Percentiles rank a stretch among this genome's conserved stretches.
phyloP scores from a whole-genome alignment of 345 rosid species.

The Aurinia saxatilis region DNA sequence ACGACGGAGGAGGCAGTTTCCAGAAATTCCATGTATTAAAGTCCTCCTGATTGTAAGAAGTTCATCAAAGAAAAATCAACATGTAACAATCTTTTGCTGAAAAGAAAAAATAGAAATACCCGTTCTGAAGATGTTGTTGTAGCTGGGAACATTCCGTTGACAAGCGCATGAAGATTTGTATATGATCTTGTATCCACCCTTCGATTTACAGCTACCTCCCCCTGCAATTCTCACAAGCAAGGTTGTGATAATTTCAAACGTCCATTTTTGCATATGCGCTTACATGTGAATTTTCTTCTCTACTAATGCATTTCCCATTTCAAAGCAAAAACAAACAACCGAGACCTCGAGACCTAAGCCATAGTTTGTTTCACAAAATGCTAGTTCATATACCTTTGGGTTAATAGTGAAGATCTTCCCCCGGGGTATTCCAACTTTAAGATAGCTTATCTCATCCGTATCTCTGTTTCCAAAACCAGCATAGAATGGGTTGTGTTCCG shows the following conservation, averaged over 20 bases:
- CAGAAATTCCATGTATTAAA: slow-evolving; percentile 91
- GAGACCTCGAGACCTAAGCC: background rate
- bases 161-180: slow-evolving; percentile 71
- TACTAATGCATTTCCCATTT: no score
- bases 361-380: background rate
- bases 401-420: slow-evolving; percentile 93
- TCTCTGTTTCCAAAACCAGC: slow-evolving; percentile 99
- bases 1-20: slow-evolving; percentile 63
- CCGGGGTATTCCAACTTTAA: slow-evolving; percentile 90
- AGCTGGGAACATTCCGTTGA: slow-evolving; percentile 83
- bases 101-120: slow-evolving; percentile 35
- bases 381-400: slow-evolving; percentile 58
- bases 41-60: slow-evolving; percentile 55
- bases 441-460: slow-evolving; percentile 96
- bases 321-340: background rate
- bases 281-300: no score
- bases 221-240: slow-evolving; percentile 43
- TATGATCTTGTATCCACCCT: slow-evolving; percentile 82
- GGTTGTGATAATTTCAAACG: background rate
- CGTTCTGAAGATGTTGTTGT: slow-evolving; percentile 49
- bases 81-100: background rate
- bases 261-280: background rate
- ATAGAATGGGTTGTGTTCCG: slow-evolving; percentile 86
- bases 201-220: slow-evolving; percentile 80
- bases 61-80: background rate